Percentiles rank a stretch among this genome's conserved stretches.
Conservation (phyloP, 2,329 filamentous ascomycete species). For the Cladorrhinum sp. region DNA sequence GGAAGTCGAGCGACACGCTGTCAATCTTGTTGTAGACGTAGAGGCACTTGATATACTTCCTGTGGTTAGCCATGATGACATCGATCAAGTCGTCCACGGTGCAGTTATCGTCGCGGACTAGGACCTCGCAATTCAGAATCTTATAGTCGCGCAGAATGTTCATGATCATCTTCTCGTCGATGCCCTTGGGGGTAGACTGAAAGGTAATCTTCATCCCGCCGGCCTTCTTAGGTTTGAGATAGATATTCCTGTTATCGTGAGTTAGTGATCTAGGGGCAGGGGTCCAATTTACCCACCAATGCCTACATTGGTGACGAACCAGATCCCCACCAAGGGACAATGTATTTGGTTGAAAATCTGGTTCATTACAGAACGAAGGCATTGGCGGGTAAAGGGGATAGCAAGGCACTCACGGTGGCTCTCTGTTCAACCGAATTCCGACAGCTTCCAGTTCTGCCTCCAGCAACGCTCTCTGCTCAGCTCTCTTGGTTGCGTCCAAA, state of each 20-base stretch:
- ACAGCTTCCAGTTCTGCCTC: slow-evolving; percentile 94
- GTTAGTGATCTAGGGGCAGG: background rate
- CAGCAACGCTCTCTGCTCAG: slow-evolving; percentile 83
- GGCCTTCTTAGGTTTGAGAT: slow-evolving; percentile 91
- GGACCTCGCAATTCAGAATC: slow-evolving; percentile 94
- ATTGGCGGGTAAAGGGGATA: background rate
- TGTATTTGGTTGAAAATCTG: too few relatives aligned
- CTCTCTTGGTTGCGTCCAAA: slow-evolving; percentile 91
- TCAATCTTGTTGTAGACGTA: slow-evolving; percentile 99
- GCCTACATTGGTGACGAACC: too few relatives aligned
- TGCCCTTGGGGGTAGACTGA: slow-evolving; percentile 77
- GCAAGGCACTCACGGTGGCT: slow-evolving; percentile 67
- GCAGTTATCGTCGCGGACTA: slow-evolving; percentile 89
- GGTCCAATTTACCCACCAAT: too few relatives aligned
- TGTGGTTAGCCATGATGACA: slow-evolving; percentile 98
- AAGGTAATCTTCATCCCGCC: slow-evolving; percentile 99
- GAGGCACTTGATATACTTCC: slow-evolving; percentile 91
- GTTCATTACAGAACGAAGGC: background rate
- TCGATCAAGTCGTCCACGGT: slow-evolving; percentile 99
- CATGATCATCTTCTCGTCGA: slow-evolving; percentile 98
- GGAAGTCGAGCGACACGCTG: slow-evolving; percentile 85
- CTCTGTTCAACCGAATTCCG: slow-evolving; percentile 86
- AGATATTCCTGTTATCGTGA: slow-evolving; percentile 71
- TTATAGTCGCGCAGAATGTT: slow-evolving; percentile 99
- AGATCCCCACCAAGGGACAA: too few relatives aligned